Base-by-base conservation (phyloP, 441 rosid species). In the Bruguiera hainesii region DNA sequence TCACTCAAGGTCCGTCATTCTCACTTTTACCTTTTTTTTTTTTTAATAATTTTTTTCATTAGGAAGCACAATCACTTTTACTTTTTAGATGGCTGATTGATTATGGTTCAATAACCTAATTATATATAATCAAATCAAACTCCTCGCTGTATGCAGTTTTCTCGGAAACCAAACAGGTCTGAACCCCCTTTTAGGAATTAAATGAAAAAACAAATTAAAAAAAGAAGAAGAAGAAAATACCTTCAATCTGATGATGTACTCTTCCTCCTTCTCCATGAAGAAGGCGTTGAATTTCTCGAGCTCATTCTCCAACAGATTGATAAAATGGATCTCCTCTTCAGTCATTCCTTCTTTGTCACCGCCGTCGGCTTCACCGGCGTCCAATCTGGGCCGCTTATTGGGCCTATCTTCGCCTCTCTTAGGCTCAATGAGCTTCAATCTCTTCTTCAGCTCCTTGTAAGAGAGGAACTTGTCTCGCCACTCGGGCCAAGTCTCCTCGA, bases 211-310 rank as follows among this genome's bases (percentile, higher is more conserved):
- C 29, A 48, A 39, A 20, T 1, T 21, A 7, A 18, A 13, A 19
- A 1, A 29, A 35, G 3, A n/a, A 16, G 4, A 63, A 28, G 9
- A 58, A 71, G 77, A 87, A 86, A 1, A 15, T 65, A 68, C 80
- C 77, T 93, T 93, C 81, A 86, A 84, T 73, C 82, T 76, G 68
- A 93, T 93, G 73, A 93, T 85, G 73, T 82, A 89, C 50, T 93
- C 98, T 80, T 93, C 98, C 80, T 93, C 98, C 73, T 93, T 88
- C 72, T 91, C 96, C 56, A 87, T 85, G 69, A 91, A 87, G 83
- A 93, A 73, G 1, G 81, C 61, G 67, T 93, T 93, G 70, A 93
- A 89, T 75, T 93, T 93, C 81, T 93, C 95, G 75, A 91, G 78
- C 81, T 93, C 97, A 62, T 79, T 91, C 73, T 93, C 97, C 81